A percentile compares a stretch with the other conserved stretches of the same genome.
phyloP scores from a whole-genome alignment of 176 grass and related monocot species.

The Paspalum vaginatum region DNA sequence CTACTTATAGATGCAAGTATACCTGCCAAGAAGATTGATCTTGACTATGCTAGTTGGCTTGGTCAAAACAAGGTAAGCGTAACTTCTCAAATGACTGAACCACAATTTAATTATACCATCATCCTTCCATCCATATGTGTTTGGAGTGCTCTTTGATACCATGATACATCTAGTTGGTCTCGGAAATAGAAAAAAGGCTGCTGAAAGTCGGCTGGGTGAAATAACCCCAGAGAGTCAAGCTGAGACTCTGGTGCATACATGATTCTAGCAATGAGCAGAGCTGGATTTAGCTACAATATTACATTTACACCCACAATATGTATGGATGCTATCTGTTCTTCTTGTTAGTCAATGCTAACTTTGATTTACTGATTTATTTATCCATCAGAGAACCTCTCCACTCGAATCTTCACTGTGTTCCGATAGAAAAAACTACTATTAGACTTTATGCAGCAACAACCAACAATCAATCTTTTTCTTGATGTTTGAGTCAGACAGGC shows the following conservation, averaged over 20 bases:
- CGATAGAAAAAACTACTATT: slow-evolving; percentile 24
- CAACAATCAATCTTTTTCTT: slow-evolving; percentile 12
- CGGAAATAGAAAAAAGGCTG: background rate
- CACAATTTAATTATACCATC: background rate
- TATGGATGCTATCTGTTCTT: background rate
- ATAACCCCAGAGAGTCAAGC: background rate
- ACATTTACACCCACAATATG: background rate
- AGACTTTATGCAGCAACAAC: background rate
- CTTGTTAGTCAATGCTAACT: background rate
- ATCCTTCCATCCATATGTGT: slow-evolving; percentile 5
- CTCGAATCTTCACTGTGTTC: background rate
- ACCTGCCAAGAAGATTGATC: slow-evolving; percentile 95
- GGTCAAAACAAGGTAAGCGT: slow-evolving; percentile 80
- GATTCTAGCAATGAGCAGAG: background rate
- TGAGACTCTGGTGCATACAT: slow-evolving; percentile 13
- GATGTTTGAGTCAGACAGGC: background rate
- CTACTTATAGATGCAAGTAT: slow-evolving; percentile 98
- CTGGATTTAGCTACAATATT: background rate
- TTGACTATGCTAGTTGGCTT: slow-evolving; percentile 99
- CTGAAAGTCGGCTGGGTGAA: slow-evolving; percentile 1
- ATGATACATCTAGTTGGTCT: slow-evolving; percentile 30
- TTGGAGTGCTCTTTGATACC: slow-evolving; percentile 15
- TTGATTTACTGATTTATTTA: slow-evolving; percentile 7
- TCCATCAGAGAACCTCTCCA: background rate
- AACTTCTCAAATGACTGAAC: slow-evolving; percentile 18